Evolutionary conservation across 2,329 filamentous ascomycete species (phyloP), one percentile per base, ranked within the genome.

Genomic region (Venturia aucupariae): DNA sequence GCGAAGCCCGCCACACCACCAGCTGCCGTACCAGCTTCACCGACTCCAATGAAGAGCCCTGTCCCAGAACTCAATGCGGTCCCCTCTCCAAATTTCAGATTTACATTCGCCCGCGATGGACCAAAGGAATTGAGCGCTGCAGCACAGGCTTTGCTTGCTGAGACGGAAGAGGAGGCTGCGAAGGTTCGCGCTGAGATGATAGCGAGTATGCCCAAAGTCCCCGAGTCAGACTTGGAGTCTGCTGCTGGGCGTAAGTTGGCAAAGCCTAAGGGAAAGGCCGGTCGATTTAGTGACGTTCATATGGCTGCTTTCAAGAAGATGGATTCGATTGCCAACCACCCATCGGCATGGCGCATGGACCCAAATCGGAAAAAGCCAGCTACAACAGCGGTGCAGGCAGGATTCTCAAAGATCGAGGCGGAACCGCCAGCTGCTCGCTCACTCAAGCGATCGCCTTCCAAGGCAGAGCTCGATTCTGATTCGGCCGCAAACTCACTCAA

Each of bases 291-390:
- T 73, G 88, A 91, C 67, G 86, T 85, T 44, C 93, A 97, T 74
- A 89, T 90, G 84, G 86, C 87, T 61, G 85, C 93, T 71, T 97
- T 97, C 78, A 90, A 90, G 77, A 97, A 96, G 80, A 97, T 97
- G 93, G 92, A 96, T 73, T 97, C 92, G 1, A 97, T 97, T 72
- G 90, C 86, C 54, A 87, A 87, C 67, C 92, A 97, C 73, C 82
- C 91, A 10, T 96, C 92, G 13, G 84, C 88, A 19, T 94, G 87
- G 78, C 83, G 90, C 67, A 82, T 82, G 27, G 80, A 84, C 66
- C 76, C 80, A 4, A 80, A 82, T 10, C 75, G 79, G 68, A 82
- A 83, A n/a, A 83, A 84, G 11, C 73, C 41, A 19, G 38, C 46
- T 77, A 67, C 68, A 10, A 66, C 67, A 4, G 68, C 70, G 41